Base-by-base conservation (phyloP, 148 eudicot genomes). In the Rhododendron kiyosumense region DNA sequence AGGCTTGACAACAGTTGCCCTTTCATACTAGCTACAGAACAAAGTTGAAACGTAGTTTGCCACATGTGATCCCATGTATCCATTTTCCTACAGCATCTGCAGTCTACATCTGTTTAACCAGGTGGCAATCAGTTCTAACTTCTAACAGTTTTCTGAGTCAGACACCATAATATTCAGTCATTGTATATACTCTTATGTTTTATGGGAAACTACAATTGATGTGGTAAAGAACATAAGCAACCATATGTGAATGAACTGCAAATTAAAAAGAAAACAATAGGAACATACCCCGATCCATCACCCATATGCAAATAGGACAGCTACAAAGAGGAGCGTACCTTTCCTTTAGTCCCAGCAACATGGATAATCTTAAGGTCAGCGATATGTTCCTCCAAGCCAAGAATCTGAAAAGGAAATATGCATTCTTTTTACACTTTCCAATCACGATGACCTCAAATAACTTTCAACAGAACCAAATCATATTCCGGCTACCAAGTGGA, bases 281-380 rank as follows among this genome's bases (percentile, higher is more conserved):
- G 61, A 54, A 54, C 48, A 73, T 74, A 59, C 63, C 30, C 71
- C 15, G 1, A 81, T 69, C 7, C 41, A 74, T 51, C 41, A 57
- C 52, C 61, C 34, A 59, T 9, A 69, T 67, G 73, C 34, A 79
- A 79, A 22, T 28, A 54, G 22, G 32, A 77, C 32, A 71, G 49
- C 26, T 17, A 20, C 86, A 81, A 83, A 79, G 30, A 17, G 83
- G 71, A 81, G 15, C 77, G 80, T 93, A 95, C 98, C 98, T 95
- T 95, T 88, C 98, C 98, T 88, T 95, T 95, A 38, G 98, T 95
- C 83, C 98, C 98, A 83, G 98, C 97, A 88, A 96, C 98, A 91
- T 96, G 98, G 90, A 96, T 93, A 81, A 96, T 91, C 83, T 89
- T 94, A 67, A 96, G 98, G 81, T 86, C 89, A 73, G 88, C 91